phyloP scores from a whole-genome alignment of 768 basidiomycete genomes.

The Tricholomella constricta region DNA sequence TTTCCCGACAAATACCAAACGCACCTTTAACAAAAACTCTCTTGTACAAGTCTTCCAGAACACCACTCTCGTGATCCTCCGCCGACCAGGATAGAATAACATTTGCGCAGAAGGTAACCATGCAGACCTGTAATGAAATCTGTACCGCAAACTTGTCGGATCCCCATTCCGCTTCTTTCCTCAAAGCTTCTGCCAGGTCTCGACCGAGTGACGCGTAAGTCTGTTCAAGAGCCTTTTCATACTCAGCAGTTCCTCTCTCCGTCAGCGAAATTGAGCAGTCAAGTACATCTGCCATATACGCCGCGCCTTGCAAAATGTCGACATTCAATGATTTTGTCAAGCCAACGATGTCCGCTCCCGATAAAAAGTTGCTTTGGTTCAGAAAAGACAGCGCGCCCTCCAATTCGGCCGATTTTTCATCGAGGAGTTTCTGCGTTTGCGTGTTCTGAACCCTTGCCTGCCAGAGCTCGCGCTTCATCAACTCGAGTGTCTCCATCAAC shows the following conservation, averaged over 20 bases:
- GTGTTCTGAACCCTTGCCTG: constrained; percentile 4
- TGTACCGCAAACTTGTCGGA: constrained; percentile 19
- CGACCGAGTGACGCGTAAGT: constrained; percentile 36
- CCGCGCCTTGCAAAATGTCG: constrained; percentile 53
- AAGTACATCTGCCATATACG: constrained; percentile 49
- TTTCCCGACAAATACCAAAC: constrained; percentile 6
- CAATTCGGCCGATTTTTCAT: constrained; percentile 47
- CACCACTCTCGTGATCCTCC: constrained; percentile 29
- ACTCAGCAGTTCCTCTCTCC: constrained; percentile 21
- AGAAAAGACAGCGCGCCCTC: constrained; percentile 52
- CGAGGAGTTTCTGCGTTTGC: constrained; percentile 29
- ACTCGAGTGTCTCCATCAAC: too few species aligned
- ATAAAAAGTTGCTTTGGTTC: constrained; percentile 44
- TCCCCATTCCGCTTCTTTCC: background rate
- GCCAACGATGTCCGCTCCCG: constrained; percentile 49
- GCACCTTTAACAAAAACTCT: constrained; percentile 46
- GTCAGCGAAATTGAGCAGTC: constrained; percentile 25
- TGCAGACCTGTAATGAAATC: constrained; percentile 35
- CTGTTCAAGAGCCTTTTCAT: constrained; percentile 26
- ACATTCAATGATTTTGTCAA: constrained; percentile 50
- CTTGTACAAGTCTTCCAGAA: constrained; percentile 35
- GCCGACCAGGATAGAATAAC: constrained; percentile 37
- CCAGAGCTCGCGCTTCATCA: background rate
- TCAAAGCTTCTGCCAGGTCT: constrained; percentile 34
- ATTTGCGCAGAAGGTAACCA: constrained; percentile 32